These are phyloP conservation scores for Bryoerythrophyllum caledonicum DNA, from an alignment of 225 moss, liverwort and hornwort genomes.

Conservation along the genomic window DNA sequence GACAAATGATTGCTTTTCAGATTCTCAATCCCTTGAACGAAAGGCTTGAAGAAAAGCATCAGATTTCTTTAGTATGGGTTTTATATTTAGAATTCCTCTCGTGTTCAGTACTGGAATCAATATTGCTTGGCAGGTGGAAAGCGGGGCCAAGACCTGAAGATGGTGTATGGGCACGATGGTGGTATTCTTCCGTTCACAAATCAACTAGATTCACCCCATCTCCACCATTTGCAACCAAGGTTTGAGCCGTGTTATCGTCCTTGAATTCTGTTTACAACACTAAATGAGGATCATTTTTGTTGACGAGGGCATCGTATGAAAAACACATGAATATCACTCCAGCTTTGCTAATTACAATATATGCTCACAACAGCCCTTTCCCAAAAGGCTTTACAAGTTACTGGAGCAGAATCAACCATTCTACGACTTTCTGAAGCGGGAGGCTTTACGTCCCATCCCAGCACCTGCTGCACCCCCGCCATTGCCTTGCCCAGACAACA, in stretches of 20 bases:
- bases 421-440: conserved; percentile 81
- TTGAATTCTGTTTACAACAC: background rate
- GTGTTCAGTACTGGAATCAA: background rate
- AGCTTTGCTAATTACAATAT: conserved; percentile 17
- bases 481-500: conserved; percentile 67
- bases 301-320: background rate
- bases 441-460: conserved; percentile 62
- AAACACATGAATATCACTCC: background rate
- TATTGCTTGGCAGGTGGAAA: conserved; percentile 64
- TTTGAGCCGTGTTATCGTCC: conserved; percentile 26
- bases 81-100: conserved; percentile 6
- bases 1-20: background rate
- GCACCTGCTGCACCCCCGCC: conserved; percentile 37
- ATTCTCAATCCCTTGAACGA: background rate
- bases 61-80: background rate
- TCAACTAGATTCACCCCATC: conserved; percentile 68
- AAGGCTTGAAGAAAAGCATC: background rate
- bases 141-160: conserved; percentile 89
- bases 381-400: conserved; percentile 77
- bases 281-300: background rate
- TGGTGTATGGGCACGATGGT: conserved; percentile 92
- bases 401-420: conserved; percentile 88
- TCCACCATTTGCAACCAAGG: conserved; percentile 64
- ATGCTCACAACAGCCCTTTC: conserved; percentile 77
- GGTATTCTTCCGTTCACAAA: conserved; percentile 80